Percentiles rank a stretch among this genome's conserved stretches.
Conservation (phyloP, 2,329 filamentous ascomycete genomes). For the Fusarium compactum region DNA sequence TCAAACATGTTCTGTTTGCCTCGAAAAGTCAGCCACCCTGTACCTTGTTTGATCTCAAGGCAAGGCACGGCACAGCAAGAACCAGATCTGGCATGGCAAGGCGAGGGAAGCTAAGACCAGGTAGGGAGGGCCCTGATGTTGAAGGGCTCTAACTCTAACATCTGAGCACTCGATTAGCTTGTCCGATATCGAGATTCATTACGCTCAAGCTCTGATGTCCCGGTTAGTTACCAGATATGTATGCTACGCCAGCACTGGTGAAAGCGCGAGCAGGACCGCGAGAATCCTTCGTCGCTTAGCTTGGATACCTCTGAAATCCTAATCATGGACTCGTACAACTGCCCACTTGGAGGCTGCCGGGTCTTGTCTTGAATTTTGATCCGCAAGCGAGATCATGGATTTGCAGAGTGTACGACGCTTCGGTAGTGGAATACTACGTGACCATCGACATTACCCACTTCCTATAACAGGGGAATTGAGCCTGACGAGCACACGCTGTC, state of each 20-base stretch:
- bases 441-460: slow-evolving; percentile 1
- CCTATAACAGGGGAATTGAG: slow-evolving; percentile 7
- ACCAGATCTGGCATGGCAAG: background rate
- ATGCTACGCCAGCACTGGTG: background rate
- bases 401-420: slow-evolving; percentile 10
- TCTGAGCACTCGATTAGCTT: slow-evolving; percentile 4
- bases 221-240: background rate
- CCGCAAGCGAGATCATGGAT: slow-evolving; percentile 31
- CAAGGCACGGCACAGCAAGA: background rate
- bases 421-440: slow-evolving; percentile 15
- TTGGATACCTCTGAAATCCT: background rate
- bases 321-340: background rate
- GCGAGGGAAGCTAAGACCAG: background rate
- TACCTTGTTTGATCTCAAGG: slow-evolving; percentile 4
- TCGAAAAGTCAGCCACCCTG: slow-evolving; percentile 6
- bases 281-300: background rate
- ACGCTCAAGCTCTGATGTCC: background rate
- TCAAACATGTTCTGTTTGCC: background rate
- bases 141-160: slow-evolving; percentile 6
- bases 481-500: background rate
- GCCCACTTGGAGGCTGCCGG: background rate
- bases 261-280: background rate
- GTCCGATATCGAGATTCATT: slow-evolving; percentile 1
- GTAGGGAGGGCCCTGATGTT: background rate
- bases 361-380: slow-evolving; percentile 23